A percentile compares a stretch with the other conserved stretches of the same genome.
Evolutionary conservation across 495 filamentous ascomycete genomes (phyloP).

Genomic region (Penicillium macrosclerotiorum): DNA sequence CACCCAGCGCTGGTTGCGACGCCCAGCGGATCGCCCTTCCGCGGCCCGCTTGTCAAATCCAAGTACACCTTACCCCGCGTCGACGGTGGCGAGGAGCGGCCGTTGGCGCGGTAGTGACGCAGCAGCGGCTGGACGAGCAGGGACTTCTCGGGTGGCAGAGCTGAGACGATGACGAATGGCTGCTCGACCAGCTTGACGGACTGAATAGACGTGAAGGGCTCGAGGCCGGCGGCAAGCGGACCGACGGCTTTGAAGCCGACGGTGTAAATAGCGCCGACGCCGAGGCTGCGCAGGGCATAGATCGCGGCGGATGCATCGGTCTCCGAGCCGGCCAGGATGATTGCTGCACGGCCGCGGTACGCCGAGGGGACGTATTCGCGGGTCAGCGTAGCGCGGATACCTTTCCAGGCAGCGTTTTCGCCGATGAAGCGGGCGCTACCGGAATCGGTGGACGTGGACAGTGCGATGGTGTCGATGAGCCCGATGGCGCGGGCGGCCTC

Average conservation of each 20-base stretch:
- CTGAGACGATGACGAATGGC: conserved; percentile 78
- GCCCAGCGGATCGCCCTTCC: conserved; percentile 64
- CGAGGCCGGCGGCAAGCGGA: conserved; percentile 59
- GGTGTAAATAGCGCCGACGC: conserved; percentile 75
- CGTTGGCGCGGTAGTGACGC: conserved; percentile 55
- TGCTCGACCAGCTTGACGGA: conserved; percentile 70
- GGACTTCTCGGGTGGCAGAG: conserved; percentile 72
- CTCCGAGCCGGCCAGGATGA: conserved; percentile 64
- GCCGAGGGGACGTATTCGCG: conserved; percentile 79
- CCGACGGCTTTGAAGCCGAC: conserved; percentile 74
- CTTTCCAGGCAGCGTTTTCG: conserved; percentile 81
- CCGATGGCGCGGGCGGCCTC: conserved; percentile 74
- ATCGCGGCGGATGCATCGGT: conserved; percentile 72
- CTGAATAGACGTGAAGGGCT: conserved; percentile 78
- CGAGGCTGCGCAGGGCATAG: conserved; percentile 72
- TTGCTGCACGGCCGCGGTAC: conserved; percentile 69
- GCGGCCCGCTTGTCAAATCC: conserved; percentile 68
- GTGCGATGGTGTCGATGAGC: conserved; percentile 74
- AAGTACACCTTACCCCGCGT: conserved; percentile 73
- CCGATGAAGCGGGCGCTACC: conserved; percentile 56
- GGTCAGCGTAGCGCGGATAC: conserved; percentile 74
- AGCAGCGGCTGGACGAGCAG: conserved; percentile 76
- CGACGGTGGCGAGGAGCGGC: conserved; percentile 42
- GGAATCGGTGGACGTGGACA: conserved; percentile 36
- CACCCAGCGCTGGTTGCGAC: conserved; percentile 70